A percentile compares a stretch with the other conserved stretches of the same genome.
Evolutionary conservation across 257 asterid species (phyloP).

Genomic region (Lycium ferocissimum): DNA sequence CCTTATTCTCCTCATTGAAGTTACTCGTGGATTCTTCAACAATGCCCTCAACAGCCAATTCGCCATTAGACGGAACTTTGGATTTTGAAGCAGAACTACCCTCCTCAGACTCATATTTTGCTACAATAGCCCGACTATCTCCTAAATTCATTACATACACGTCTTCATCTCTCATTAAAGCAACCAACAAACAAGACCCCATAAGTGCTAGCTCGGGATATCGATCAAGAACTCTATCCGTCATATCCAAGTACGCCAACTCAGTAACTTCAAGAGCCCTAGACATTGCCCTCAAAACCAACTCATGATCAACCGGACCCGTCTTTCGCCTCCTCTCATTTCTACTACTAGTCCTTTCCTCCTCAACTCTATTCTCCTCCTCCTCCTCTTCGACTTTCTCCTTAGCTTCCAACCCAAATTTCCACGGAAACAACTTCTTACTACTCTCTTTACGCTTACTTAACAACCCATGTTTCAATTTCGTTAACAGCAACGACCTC

Average conservation of each 20-base stretch:
- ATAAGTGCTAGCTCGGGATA: slow-evolving; percentile 96
- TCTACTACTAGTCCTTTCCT: slow-evolving; percentile 48
- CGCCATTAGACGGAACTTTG: slow-evolving; percentile 48
- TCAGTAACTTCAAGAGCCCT: slow-evolving; percentile 91
- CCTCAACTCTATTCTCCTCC: slow-evolving; percentile 47
- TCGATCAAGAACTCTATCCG: slow-evolving; percentile 89
- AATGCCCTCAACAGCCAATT: slow-evolving; percentile 57
- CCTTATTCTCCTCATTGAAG: slow-evolving; percentile 50
- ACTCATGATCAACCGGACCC: slow-evolving; percentile 78
- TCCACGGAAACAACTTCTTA: slow-evolving; percentile 78
- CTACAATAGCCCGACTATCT: slow-evolving; percentile 96
- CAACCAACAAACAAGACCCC: slow-evolving; percentile 97
- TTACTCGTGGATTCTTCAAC: slow-evolving; percentile 64
- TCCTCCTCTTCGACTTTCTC: slow-evolving; percentile 62
- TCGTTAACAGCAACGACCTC: slow-evolving; percentile 77
- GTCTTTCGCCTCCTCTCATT: slow-evolving; percentile 67
- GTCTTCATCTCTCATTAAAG: slow-evolving; percentile 95
- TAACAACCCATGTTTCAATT: slow-evolving; percentile 78
- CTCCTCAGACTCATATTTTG: slow-evolving; percentile 68
- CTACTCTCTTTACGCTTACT: slow-evolving; percentile 72
- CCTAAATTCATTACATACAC: slow-evolving; percentile 98
- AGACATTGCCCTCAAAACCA: slow-evolving; percentile 87
- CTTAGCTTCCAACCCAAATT: slow-evolving; percentile 78
- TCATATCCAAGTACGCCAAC: slow-evolving; percentile 82
- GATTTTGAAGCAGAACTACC: slow-evolving; percentile 46